A percentile compares a stretch with the other conserved stretches of the same genome.
Conservation (phyloP, 257 asterid species). For the Plantago ovata region DNA sequence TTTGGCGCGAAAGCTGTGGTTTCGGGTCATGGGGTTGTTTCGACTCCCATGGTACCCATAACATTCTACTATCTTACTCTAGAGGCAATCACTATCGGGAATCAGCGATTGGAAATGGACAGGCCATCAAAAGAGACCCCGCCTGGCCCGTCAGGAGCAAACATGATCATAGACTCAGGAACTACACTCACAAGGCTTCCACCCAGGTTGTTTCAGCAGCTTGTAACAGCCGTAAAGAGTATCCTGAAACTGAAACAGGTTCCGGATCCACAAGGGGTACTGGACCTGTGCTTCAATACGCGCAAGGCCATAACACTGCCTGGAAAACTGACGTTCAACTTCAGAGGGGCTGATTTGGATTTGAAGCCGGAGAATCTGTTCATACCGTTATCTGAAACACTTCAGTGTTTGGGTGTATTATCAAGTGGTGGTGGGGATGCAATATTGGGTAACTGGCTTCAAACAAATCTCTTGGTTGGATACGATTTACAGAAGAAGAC, state of each 20-base stretch:
- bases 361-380: no score
- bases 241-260: not conserved
- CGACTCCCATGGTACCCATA: constrained; percentile 39
- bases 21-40: constrained; percentile 33
- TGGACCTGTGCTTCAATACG: constrained; percentile 30
- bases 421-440: no score
- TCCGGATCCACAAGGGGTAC: constrained; percentile 14
- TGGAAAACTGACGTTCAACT: constrained; percentile 21
- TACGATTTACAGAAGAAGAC: constrained; percentile 31
- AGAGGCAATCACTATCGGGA: constrained; percentile 42
- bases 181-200: constrained; percentile 27
- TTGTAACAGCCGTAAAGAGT: no score
- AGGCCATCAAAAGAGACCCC: no score
- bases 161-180: constrained; percentile 45
- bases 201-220: not conserved
- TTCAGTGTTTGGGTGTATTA: no score
- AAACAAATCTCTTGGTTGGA: constrained; percentile 40
- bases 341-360: constrained; percentile 34
- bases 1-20: constrained; percentile 39
- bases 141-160: constrained; percentile 31
- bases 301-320: not conserved
- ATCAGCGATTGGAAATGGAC: no score
- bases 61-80: constrained; percentile 44
- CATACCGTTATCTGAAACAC: constrained; percentile 5
- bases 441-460: constrained; percentile 41